Conservation (phyloP, 345 rosid species). For the Camelina sativa region DNA sequence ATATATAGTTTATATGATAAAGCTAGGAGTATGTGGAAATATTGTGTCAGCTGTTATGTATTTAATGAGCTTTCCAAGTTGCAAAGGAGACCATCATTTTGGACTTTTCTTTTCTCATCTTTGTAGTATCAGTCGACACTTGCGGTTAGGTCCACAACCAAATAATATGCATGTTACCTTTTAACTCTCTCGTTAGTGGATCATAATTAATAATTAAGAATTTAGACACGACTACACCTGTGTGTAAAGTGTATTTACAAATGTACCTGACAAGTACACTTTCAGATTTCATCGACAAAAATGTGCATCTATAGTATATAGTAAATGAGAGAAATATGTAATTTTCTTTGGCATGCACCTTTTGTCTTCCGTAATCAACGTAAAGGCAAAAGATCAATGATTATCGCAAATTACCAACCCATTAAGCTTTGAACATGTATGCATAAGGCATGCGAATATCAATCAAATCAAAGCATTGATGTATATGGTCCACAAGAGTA, state of each 20-base stretch:
- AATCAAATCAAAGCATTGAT: conserved; percentile 22
- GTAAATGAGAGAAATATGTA: background rate
- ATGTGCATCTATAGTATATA: background rate
- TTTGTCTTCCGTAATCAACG: conserved; percentile 35
- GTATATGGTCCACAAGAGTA: conserved; percentile 39
- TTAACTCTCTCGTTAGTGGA: conserved; percentile 18
- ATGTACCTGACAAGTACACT: conserved; percentile 38
- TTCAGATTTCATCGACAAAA: conserved; percentile 7
- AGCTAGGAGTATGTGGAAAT: background rate
- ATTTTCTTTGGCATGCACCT: conserved; percentile 12
- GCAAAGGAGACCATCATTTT: conserved; percentile 41
- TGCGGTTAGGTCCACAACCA: conserved; percentile 33
- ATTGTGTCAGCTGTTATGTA: conserved; percentile 35
- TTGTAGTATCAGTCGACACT: conserved; percentile 21
- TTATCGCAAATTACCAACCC: conserved; percentile 30
- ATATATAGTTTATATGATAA: too few species aligned
- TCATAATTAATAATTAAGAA: background rate
- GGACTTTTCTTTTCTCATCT: conserved; percentile 26
- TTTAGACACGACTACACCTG: background rate
- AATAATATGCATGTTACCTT: background rate
- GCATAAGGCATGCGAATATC: conserved; percentile 10
- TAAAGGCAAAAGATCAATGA: conserved; percentile 29
- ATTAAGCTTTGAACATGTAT: conserved; percentile 4
- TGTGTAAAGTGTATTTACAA: conserved; percentile 15
- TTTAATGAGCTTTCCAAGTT: conserved; percentile 33